Base-by-base conservation (phyloP, 768 basidiomycete genomes). In the Phlebiopsis flavidoalba region DNA sequence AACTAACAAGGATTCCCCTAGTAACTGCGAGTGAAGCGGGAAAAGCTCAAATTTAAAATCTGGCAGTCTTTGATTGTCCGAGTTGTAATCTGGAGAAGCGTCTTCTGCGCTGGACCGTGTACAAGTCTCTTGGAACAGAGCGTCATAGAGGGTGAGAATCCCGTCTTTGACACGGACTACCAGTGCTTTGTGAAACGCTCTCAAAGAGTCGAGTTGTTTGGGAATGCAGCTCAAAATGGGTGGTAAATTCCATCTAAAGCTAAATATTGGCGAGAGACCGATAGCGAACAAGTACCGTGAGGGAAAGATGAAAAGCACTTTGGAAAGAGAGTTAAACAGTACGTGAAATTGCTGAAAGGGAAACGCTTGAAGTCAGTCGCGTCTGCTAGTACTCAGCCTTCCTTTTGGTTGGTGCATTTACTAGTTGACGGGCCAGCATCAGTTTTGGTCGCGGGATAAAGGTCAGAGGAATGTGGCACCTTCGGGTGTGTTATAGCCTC, bases 1-100 rank as follows among this genome's bases (percentile, higher is more conserved):
- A 89, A 89, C 85, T 87, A 88, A 88, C 87, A 82, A 86, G 86
- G 87, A 87, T 88, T 88, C 84, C 87, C 85, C 80, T 85, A 87
- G 87, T 88, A 88, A 85, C 87, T 84, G 86, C 84, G 83, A 88
- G 87, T 86, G 87, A 87, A 88, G 83, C 76, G 83, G 86, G 85
- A 88, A 83, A 76, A 86, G 84, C 86, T 87, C 86, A 87, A 87
- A 85, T 86, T 87, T 86, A 77, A 80, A 87, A 87, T 86, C 86
- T 86, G 86, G 80, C 77, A 69, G 79, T 76, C 78, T 74, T 74
- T 73, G 77, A 76, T 74, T 65, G 79, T 82, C 82, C 82, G 83
- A 85, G 81, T 85, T 86, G 85, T 86, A 86, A 83, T 85, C 83
- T 87, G 81, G 81, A 88, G 86, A 88, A 83, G 84, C 75, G 81